Base-by-base conservation (phyloP, 2,329 filamentous ascomycete species). In the Trichoderma hamatum region DNA sequence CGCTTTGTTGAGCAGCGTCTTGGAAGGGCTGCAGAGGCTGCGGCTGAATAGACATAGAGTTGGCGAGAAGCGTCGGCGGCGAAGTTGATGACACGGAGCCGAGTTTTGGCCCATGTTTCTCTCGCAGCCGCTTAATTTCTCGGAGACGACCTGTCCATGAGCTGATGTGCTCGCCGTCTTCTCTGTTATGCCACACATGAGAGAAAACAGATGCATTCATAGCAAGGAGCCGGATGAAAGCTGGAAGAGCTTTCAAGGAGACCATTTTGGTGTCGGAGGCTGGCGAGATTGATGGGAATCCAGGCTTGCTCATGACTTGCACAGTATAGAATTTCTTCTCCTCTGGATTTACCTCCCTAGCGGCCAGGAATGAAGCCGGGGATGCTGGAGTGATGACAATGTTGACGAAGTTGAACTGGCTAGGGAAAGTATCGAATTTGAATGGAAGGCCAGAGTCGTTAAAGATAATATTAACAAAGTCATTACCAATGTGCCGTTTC, bases 381-480 rank as follows among this genome's bases (percentile, higher is more conserved):
- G 93, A 94, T 71, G 94, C 92, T 0, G 96, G 96, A 2, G 92
- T 93, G 76, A 99, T 95, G 74, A 98, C 91, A 75, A 99, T 98
- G 78, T 97, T 94, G 77, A 99, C 94, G 76, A 92, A 97, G 77
- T 97, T 98, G 84, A 99, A 97, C 69, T 95, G 92, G 0, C 94
- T 96, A 0, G 93, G 93, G 74, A 99, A 97, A 0, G 93, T 97
- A 77, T 97, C 89, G 77, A 97, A 97, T 66, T 88, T 86, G 82
- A 97, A 98, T 0, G 92, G 91, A 59, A 90, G 80, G n/a, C 96
- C 95, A 2, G 94, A 97, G 75, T 97, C 93, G 78, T 99, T 99
- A 85, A 96, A 99, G 69, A 99, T 91, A 74, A 99, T 97, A 77
- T 97, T 98, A 77, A 99, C 96, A 78, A 93, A 97, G 79, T 98